These are phyloP conservation scores for Aspergillus saccharolyticus DNA, from an alignment of 495 filamentous ascomycete species.

Conservation along the genomic window DNA sequence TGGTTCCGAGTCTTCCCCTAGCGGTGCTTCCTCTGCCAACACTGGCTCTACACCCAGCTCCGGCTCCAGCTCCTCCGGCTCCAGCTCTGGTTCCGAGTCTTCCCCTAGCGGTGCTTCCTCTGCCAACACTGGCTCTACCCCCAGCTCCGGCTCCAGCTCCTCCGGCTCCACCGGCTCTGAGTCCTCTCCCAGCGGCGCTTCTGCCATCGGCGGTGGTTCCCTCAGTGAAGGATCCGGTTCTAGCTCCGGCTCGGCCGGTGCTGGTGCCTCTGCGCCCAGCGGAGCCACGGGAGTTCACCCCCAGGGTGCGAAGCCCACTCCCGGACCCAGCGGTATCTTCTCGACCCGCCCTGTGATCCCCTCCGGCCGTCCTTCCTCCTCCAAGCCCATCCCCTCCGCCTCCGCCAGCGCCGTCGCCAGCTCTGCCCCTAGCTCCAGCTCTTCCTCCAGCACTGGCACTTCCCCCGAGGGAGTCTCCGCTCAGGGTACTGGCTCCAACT, in stretches of 20 bases:
- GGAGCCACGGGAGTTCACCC: neutral
- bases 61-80: too few relatives aligned
- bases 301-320: neutral
- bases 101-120: constrained; percentile 19
- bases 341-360: constrained; percentile 2
- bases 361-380: constrained; percentile 3
- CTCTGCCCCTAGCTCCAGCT: neutral
- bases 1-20: neutral
- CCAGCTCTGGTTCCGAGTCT: constrained; percentile 23
- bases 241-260: neutral
- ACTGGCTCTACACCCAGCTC: neutral
- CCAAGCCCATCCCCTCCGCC: neutral
- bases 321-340: neutral
- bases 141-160: too few relatives aligned
- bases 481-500: neutral
- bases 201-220: neutral
- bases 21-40: neutral
- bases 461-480: constrained; percentile 16
- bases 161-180: too few relatives aligned
- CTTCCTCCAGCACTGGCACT: constrained; percentile 22
- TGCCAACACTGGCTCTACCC: neutral
- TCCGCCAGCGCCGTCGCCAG: constrained; percentile 3
- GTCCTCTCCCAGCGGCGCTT: neutral
- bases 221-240: neutral
- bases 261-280: neutral